Conservation (phyloP, 805 yeast genomes). For the Saccharomyces kudriavzevii region DNA sequence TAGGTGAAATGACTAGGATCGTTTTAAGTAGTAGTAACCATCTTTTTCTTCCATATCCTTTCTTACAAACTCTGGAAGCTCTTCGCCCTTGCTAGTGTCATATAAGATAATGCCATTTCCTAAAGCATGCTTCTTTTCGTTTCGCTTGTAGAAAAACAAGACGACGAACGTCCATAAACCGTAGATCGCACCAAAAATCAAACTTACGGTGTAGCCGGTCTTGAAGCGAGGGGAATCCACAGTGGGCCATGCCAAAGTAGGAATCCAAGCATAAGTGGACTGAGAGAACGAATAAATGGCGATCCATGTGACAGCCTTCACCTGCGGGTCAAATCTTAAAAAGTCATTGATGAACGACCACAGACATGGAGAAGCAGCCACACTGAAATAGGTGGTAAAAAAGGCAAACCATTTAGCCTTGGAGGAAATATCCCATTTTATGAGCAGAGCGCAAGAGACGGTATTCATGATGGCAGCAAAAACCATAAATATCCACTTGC, state of each 20-base stretch:
- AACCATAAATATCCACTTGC: conserved; percentile 47
- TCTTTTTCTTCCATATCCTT: conserved; percentile 22
- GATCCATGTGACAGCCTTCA: conserved; percentile 49
- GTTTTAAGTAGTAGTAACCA: conserved; percentile 21
- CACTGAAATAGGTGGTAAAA: conserved; percentile 50
- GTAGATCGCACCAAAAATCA: conserved; percentile 39
- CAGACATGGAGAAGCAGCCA: conserved; percentile 56
- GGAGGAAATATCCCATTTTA: conserved; percentile 50
- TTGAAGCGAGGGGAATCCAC: conserved; percentile 48
- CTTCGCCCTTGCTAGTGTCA: conserved; percentile 33
- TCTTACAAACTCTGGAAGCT: conserved; percentile 24
- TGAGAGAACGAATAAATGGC: conserved; percentile 51
- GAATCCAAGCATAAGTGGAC: conserved; percentile 52
- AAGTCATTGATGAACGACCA: conserved; percentile 53
- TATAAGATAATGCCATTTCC: conserved; percentile 43
- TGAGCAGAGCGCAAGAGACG: conserved; percentile 45
- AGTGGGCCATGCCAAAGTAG: conserved; percentile 46
- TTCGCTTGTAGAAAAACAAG: conserved; percentile 44
- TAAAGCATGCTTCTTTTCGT: conserved; percentile 39
- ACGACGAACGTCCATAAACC: conserved; percentile 45
- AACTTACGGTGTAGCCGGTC: conserved; percentile 47
- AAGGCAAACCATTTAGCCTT: conserved; percentile 61
- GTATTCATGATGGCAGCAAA: conserved; percentile 47
- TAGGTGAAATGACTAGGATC: not conserved
- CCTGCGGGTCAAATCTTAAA: conserved; percentile 47